A percentile compares a stretch with the other conserved stretches of the same genome.
These are phyloP conservation scores for Selaginella tamariscina DNA, from an alignment of 75 land plant species.

Conservation along the genomic window DNA sequence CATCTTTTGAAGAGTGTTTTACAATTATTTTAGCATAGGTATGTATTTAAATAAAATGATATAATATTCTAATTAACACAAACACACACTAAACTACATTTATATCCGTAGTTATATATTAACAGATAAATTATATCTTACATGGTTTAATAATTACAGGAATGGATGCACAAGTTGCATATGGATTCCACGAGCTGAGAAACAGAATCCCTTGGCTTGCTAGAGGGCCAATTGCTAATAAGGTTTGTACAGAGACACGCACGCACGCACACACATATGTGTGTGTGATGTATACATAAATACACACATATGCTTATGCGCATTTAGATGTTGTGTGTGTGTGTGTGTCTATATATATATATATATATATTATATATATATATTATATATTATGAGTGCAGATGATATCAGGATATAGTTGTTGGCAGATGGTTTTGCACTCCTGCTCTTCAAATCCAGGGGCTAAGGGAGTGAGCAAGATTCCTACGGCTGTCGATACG, in stretches of 20 bases:
- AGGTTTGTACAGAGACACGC: too few relatives aligned
- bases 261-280: too few relatives aligned
- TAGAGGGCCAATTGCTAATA: constrained; percentile 80
- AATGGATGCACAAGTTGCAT: constrained; percentile 99
- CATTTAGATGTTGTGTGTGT: too few relatives aligned
- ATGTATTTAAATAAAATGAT: constrained; percentile 14
- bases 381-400: too few relatives aligned
- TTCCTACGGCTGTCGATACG: background rate
- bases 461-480: background rate
- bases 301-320: too few relatives aligned
- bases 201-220: constrained; percentile 88
- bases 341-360: too few relatives aligned
- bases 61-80: too few relatives aligned
- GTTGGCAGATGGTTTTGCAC: constrained; percentile 97
- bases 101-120: background rate
- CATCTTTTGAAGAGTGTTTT: constrained; percentile 69
- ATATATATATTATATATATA: too few relatives aligned
- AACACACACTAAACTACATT: too few relatives aligned
- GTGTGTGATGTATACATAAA: too few relatives aligned
- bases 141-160: constrained; percentile 35
- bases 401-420: constrained; percentile 78
- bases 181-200: constrained; percentile 91
- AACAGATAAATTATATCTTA: background rate
- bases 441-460: constrained; percentile 57
- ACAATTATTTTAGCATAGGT: constrained; percentile 96